phyloP scores from a whole-genome alignment of 2,329 filamentous ascomycete genomes.

The Neofusicoccum sp. region DNA sequence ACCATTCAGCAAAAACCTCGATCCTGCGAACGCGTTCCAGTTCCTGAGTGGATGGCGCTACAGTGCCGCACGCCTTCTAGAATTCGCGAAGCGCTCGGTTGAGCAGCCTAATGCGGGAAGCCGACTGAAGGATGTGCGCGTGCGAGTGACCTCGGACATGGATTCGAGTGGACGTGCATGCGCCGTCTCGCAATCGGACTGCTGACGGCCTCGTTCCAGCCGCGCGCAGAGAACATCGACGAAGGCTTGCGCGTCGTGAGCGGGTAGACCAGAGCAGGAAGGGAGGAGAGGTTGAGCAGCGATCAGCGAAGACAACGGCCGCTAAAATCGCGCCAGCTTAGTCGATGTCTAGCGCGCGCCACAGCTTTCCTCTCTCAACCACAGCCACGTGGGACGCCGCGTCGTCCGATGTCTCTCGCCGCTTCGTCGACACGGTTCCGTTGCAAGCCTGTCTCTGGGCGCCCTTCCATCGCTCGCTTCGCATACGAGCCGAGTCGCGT shows the following conservation, averaged over 20 bases:
- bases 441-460: not conserved
- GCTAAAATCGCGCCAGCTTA: slow-evolving; percentile 5
- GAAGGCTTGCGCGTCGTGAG: not conserved
- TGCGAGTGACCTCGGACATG: slow-evolving; percentile 2
- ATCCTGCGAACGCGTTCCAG: slow-evolving; percentile 12
- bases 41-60: not conserved
- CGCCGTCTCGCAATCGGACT: not conserved
- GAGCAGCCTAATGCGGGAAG: slow-evolving; percentile 3
- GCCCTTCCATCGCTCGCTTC: not conserved
- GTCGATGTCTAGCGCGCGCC: not conserved
- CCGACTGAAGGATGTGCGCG: not conserved
- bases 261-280: slow-evolving; percentile 5
- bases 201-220: not conserved
- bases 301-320: slow-evolving; percentile 13
- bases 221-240: not conserved
- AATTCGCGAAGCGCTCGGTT: slow-evolving; percentile 7
- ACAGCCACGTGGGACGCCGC: not conserved
- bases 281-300: not conserved
- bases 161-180: not conserved
- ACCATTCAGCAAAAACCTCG: not conserved
- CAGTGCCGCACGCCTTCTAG: slow-evolving; percentile 11
- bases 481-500: not conserved
- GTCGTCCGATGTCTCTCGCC: not conserved
- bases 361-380: not conserved
- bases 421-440: not conserved